These are phyloP conservation scores for Claviceps africana DNA, from an alignment of 2,329 filamentous ascomycete genomes.

Conservation along the genomic window DNA sequence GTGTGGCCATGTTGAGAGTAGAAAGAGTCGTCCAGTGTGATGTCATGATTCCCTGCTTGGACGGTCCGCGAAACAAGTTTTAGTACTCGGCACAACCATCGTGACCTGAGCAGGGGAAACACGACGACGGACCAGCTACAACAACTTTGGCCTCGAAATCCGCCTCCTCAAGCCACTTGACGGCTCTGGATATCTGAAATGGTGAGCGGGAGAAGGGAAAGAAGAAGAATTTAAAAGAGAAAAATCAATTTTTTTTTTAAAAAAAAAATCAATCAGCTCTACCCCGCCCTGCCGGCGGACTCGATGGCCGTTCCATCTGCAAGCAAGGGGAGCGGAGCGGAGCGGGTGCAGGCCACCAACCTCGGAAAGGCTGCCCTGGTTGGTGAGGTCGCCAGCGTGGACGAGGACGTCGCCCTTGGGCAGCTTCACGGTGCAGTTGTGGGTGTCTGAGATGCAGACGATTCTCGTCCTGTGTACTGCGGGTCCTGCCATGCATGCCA, in stretches of 20 bases:
- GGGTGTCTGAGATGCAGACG: slow-evolving; percentile 66
- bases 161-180: slow-evolving; percentile 53
- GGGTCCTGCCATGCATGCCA: slow-evolving; percentile 8
- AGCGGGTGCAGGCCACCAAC: slow-evolving; percentile 12
- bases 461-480: slow-evolving; percentile 41
- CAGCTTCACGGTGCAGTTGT: slow-evolving; percentile 50
- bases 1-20: slow-evolving; percentile 36
- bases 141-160: slow-evolving; percentile 59
- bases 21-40: slow-evolving; percentile 53
- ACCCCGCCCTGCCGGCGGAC: neutral
- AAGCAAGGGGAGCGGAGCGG: neutral
- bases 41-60: slow-evolving; percentile 59
- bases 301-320: neutral
- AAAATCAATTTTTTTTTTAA: neutral
- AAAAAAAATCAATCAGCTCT: too few species aligned
- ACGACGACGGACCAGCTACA: slow-evolving; percentile 41
- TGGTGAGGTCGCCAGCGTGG: slow-evolving; percentile 64
- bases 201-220: neutral
- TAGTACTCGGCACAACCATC: neutral
- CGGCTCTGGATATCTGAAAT: slow-evolving; percentile 39
- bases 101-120: neutral
- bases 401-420: slow-evolving; percentile 62
- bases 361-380: slow-evolving; percentile 50
- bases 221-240: neutral
- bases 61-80: neutral